A percentile compares a stretch with the other conserved stretches of the same genome.
Conservation (phyloP, 2,329 filamentous ascomycete genomes). For the Xylaria sp. region DNA sequence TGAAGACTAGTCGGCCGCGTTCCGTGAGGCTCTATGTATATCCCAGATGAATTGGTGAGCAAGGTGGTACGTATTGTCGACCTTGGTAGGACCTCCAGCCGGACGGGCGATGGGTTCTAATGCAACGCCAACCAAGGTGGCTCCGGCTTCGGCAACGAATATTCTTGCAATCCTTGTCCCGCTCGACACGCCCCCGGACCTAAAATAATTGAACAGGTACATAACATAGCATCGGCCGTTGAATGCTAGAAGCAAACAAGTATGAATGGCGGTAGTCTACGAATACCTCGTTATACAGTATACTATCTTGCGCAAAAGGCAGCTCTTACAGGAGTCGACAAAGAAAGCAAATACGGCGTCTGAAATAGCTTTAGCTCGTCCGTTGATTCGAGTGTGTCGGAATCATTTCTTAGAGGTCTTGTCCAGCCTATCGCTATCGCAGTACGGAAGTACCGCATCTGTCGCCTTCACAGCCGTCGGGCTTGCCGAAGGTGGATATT, state of each 20-base stretch:
- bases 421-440: neutral
- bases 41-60: neutral
- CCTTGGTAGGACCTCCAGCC: neutral
- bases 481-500: neutral
- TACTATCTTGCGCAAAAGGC: constrained; percentile 10
- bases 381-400: constrained; percentile 4
- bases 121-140: neutral
- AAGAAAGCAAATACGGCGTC: constrained; percentile 5
- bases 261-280: neutral
- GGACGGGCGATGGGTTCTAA: too few species aligned
- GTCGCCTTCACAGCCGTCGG: neutral
- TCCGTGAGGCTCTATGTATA: neutral
- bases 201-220: neutral
- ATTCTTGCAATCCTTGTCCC: neutral
- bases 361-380: constrained; percentile 4
- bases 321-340: neutral
- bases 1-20: neutral
- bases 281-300: neutral
- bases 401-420: constrained; percentile 21
- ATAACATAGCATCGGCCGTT: neutral
- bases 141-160: neutral
- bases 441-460: neutral
- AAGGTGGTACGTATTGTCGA: neutral
- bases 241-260: neutral
- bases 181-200: neutral